Evolutionary conservation across 176 grass and related monocot genomes (phyloP).

Genomic region (Carex scoparia): DNA sequence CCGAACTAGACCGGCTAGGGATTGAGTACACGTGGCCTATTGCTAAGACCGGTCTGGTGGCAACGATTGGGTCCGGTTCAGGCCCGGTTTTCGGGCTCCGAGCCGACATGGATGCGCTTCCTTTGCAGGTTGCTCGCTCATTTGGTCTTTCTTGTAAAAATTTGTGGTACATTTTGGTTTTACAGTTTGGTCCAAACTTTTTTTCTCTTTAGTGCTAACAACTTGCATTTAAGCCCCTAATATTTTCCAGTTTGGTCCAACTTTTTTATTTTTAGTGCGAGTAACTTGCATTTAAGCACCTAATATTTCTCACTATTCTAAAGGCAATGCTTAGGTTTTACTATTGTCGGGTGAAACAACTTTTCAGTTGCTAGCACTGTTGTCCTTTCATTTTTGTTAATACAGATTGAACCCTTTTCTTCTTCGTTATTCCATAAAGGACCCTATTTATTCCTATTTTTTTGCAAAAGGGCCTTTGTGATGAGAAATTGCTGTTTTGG

Average conservation of each 20-base stretch:
- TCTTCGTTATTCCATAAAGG: neutral
- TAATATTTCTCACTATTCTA: no score
- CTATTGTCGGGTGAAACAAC: neutral
- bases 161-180: neutral
- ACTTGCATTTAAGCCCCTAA: neutral
- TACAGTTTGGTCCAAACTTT: neutral
- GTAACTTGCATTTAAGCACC: neutral
- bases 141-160: neutral
- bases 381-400: neutral
- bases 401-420: neutral
- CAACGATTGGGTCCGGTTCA: constrained; percentile 22
- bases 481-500: neutral
- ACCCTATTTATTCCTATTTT: no score
- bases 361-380: neutral
- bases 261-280: neutral
- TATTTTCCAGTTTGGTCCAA: neutral
- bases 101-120: constrained; percentile 91
- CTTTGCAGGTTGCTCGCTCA: constrained; percentile 44
- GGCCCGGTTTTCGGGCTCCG: constrained; percentile 61
- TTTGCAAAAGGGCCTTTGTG: no score
- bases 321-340: neutral
- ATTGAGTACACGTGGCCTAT: constrained; percentile 57
- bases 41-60: constrained; percentile 55
- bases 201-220: neutral
- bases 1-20: constrained; percentile 57